Percentiles rank a stretch among this genome's conserved stretches.
These are phyloP conservation scores for Mortierella sp. DNA, from an alignment of 371 early-diverging fungal genomes.

Conservation along the genomic window DNA sequence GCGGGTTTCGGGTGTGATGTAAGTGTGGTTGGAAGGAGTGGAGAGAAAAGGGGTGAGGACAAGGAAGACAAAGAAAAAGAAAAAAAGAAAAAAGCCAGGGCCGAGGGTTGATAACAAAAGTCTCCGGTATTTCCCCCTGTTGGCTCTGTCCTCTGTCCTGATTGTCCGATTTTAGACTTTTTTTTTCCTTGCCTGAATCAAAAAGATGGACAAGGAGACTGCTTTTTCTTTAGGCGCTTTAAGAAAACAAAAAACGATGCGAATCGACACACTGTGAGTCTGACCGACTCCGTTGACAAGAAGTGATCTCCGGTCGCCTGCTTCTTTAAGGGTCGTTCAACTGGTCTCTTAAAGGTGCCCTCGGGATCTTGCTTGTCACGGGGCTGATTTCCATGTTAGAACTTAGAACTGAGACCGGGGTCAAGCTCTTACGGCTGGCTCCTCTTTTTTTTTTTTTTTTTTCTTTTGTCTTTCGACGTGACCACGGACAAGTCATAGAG, in stretches of 20 bases:
- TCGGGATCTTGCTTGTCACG: not conserved
- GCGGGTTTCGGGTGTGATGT: constrained; percentile 8
- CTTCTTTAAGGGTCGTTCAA: not conserved
- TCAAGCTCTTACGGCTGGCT: not conserved
- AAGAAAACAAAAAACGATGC: too few relatives aligned
- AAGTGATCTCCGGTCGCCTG: too few relatives aligned
- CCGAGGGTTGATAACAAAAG: constrained; percentile 3
- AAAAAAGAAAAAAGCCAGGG: constrained; percentile 8
- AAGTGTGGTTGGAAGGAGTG: constrained; percentile 17
- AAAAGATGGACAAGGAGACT: not conserved
- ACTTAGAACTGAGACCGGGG: not conserved
- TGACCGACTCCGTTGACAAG: too few relatives aligned
- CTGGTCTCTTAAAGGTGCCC: not conserved
- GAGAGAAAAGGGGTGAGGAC: constrained; percentile 10
- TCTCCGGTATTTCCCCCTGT: constrained; percentile 4
- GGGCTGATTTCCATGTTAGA: not conserved
- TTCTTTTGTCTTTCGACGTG: not conserved
- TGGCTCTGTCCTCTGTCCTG: too few relatives aligned
- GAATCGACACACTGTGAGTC: too few relatives aligned
- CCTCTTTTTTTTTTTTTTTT: not conserved
- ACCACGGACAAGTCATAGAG: constrained; percentile 3
- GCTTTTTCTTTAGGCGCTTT: too few relatives aligned
- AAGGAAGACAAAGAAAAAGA: constrained; percentile 21
- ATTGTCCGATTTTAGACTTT: not conserved
- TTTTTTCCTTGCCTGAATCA: not conserved